Evolutionary conservation across 164 flowering plant species (phyloP).

Genomic region (Piper betle): DNA sequence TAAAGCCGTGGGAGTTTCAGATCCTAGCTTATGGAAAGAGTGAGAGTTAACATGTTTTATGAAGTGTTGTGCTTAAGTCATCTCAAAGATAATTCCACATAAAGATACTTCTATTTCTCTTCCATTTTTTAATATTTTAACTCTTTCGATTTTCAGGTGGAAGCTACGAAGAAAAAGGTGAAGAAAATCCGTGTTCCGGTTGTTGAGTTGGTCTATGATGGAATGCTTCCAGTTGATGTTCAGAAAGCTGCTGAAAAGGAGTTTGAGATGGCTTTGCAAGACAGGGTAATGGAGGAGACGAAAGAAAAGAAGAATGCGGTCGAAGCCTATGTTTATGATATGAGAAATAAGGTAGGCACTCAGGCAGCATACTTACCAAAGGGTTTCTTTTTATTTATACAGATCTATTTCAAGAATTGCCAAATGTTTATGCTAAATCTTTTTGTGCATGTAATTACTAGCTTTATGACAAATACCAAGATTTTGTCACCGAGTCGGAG

Average conservation of each 20-base stretch:
- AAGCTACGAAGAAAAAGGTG: constrained; percentile 72
- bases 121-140: neutral
- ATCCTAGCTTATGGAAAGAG: too few species aligned
- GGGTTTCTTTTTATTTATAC: too few species aligned
- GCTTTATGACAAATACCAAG: constrained; percentile 79
- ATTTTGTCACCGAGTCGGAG: constrained; percentile 55
- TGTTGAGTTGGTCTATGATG: constrained; percentile 70
- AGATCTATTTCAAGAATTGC: too few species aligned
- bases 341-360: constrained; percentile 70
- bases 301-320: constrained; percentile 94
- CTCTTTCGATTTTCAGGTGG: constrained; percentile 29
- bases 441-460: constrained; percentile 15
- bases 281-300: constrained; percentile 93
- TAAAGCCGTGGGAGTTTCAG: too few species aligned
- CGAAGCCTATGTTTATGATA: constrained; percentile 93
- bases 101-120: too few species aligned
- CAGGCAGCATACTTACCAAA: neutral
- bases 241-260: constrained; percentile 89
- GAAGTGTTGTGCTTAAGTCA: too few species aligned
- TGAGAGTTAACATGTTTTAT: too few species aligned
- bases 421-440: too few species aligned
- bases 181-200: constrained; percentile 67
- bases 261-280: constrained; percentile 96
- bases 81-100: too few species aligned
- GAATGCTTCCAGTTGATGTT: constrained; percentile 44